These are phyloP conservation scores for Alternaria arborescens DNA, from an alignment of 2,329 filamentous ascomycete species.

Conservation along the genomic window DNA sequence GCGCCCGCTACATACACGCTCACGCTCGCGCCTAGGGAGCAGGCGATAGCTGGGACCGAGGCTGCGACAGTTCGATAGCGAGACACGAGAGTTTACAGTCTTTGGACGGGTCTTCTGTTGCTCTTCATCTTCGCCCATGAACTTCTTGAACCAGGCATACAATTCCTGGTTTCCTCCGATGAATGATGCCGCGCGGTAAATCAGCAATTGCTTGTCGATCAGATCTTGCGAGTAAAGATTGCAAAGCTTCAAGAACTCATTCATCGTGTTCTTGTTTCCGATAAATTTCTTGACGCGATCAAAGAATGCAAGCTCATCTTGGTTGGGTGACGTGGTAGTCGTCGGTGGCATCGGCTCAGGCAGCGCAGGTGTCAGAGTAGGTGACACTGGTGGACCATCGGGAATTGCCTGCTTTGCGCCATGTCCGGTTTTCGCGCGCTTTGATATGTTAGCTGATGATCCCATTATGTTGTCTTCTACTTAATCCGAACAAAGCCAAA, in stretches of 20 bases:
- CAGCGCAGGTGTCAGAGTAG: conserved; percentile 85
- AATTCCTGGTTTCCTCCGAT: conserved; percentile 89
- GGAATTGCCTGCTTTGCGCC: conserved; percentile 67
- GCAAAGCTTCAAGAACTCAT: conserved; percentile 95
- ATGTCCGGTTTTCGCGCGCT: conserved; percentile 77
- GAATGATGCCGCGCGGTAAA: conserved; percentile 83
- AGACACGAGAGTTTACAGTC: conserved; percentile 83
- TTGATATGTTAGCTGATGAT: conserved; percentile 12
- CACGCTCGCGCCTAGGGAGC: conserved; percentile 86
- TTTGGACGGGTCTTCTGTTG: conserved; percentile 58
- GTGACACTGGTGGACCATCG: conserved; percentile 72
- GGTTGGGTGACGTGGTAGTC: conserved; percentile 74
- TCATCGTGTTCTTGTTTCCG: conserved; percentile 89
- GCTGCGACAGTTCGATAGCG: conserved; percentile 93
- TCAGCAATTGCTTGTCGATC: conserved; percentile 83
- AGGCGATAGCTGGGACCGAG: conserved; percentile 94
- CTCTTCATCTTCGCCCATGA: conserved; percentile 78
- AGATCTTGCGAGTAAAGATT: conserved; percentile 94
- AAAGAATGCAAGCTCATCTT: conserved; percentile 92
- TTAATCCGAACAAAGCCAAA: neutral
- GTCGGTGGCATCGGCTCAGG: conserved; percentile 86
- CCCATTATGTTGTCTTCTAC: neutral
- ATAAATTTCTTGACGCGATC: conserved; percentile 97
- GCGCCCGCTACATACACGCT: conserved; percentile 90
- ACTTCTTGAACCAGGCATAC: conserved; percentile 86